These are phyloP conservation scores for Alternaria sp. DNA, from an alignment of 2,329 filamentous ascomycete genomes.

Conservation along the genomic window DNA sequence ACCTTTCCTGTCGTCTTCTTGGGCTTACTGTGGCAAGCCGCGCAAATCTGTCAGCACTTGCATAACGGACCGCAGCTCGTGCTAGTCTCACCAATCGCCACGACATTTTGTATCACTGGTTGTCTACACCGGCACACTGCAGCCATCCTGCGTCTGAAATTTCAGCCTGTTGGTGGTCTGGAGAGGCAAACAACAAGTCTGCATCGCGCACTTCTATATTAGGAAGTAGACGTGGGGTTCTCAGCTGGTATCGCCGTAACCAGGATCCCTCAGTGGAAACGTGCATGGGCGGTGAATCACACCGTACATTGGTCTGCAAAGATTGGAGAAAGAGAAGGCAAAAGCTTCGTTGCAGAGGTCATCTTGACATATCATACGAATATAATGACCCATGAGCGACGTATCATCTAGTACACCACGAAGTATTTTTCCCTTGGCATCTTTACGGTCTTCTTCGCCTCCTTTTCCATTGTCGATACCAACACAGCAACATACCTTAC, in stretches of 20 bases:
- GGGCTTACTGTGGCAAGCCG: slow-evolving; percentile 34
- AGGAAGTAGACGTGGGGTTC: slow-evolving; percentile 1
- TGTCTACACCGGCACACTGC: slow-evolving; percentile 1
- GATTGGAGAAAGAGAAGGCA: background rate
- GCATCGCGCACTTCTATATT: slow-evolving; percentile 14
- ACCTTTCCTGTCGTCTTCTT: slow-evolving; percentile 19
- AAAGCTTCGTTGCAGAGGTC: background rate
- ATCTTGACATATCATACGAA: background rate
- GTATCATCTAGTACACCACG: background rate
- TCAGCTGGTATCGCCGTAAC: slow-evolving; percentile 9
- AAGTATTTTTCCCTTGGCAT: background rate
- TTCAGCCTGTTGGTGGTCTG: background rate
- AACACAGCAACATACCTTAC: background rate
- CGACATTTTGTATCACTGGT: slow-evolving; percentile 12
- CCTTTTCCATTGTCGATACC: background rate
- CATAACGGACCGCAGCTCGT: slow-evolving; percentile 22
- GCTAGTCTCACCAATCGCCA: slow-evolving; percentile 11
- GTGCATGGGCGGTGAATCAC: slow-evolving; percentile 25
- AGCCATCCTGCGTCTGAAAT: background rate
- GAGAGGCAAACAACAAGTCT: slow-evolving; percentile 6
- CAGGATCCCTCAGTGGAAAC: background rate
- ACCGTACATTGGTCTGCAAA: slow-evolving; percentile 15
- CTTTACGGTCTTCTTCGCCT: background rate
- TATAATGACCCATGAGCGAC: background rate
- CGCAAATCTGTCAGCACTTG: slow-evolving; percentile 16